Base-by-base conservation (phyloP, 2,329 filamentous ascomycete species). In the Botrytis cinerea region DNA sequence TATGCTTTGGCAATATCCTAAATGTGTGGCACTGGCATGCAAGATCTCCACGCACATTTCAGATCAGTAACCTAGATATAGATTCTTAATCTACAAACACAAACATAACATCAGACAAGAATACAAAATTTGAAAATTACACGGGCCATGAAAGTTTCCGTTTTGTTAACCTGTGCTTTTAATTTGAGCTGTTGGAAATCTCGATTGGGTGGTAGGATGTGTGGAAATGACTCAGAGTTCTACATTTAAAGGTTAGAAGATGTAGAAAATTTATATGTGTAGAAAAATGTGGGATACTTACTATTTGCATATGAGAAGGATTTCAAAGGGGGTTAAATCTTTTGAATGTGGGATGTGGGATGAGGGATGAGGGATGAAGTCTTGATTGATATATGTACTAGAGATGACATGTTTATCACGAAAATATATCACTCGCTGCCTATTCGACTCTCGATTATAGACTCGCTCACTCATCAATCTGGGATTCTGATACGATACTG, bases 361-460 rank as follows among this genome's bases (percentile, higher is more conserved):
- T 7, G 35, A 6, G 35, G 35, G 35, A 35, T 7, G 35, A 6
- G 35, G 4, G 35, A 51, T 54, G 48, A n/a, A 3, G n/a, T 54
- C 7, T 54, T 7, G 25, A n/a, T 51, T 7, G 25, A n/a, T n/a
- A 16, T n/a, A n/a, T 54, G 25, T 54, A 51, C 22, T 10, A 9
- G 46, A 51, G 22, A n/a, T n/a, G 25, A 25, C 9, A n/a, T n/a
- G 5, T 51, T 14, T 14, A n/a, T 7, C 25, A n/a, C 48, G 5
- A 14, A 16, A 5, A n/a, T 4, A 51, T 51, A n/a, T 2, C 16
- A 54, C 5, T n/a, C 25, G n/a, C 5, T 25, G 10, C 16, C 5
- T 3, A 51, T 16, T 6, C 5, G 0, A n/a, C 6, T 51, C 25
- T 16, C 2, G 16, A 16, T n/a, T 2, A n/a, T n/a, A 16, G 10